These are phyloP conservation scores for Penicillium crustosum DNA, from an alignment of 2,329 filamentous ascomycete species.

Conservation along the genomic window DNA sequence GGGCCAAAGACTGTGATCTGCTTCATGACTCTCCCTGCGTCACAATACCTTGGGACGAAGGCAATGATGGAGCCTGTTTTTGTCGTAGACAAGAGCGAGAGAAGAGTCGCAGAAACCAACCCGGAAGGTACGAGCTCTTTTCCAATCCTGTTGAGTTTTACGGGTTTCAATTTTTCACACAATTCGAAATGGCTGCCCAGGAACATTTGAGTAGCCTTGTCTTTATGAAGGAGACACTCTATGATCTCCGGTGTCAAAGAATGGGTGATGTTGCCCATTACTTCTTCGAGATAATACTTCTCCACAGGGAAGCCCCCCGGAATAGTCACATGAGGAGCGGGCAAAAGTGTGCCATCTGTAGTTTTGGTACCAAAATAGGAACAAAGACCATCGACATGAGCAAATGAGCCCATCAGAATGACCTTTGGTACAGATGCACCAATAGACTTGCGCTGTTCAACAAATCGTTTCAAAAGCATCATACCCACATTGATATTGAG, in stretches of 20 bases:
- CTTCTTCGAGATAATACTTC: conserved; percentile 45
- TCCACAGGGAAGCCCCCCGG: conserved; percentile 48
- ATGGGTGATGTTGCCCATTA: conserved; percentile 34
- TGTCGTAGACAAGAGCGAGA: conserved; percentile 48
- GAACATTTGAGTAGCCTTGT: conserved; percentile 11
- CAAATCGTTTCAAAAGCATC: conserved; percentile 45
- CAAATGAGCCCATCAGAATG: conserved; percentile 52
- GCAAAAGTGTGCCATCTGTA: conserved; percentile 29
- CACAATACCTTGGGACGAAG: conserved; percentile 49
- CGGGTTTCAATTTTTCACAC: background rate
- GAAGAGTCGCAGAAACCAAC: conserved; percentile 47
- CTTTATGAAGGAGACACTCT: conserved; percentile 10
- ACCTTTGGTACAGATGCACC: conserved; percentile 44
- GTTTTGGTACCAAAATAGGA: conserved; percentile 43
- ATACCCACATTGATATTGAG: conserved; percentile 49
- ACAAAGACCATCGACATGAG: conserved; percentile 48
- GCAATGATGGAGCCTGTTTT: conserved; percentile 49
- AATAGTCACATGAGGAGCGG: conserved; percentile 45
- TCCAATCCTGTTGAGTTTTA: background rate
- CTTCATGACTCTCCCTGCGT: conserved; percentile 37
- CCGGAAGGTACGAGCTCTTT: conserved; percentile 35
- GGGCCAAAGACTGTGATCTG: conserved; percentile 29
- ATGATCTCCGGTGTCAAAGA: conserved; percentile 25
- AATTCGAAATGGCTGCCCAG: conserved; percentile 9
- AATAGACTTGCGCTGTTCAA: conserved; percentile 35